A percentile compares a stretch with the other conserved stretches of the same genome.
Conservation (phyloP, 2,329 filamentous ascomycete genomes). For the Amylocarpus encephaloides region DNA sequence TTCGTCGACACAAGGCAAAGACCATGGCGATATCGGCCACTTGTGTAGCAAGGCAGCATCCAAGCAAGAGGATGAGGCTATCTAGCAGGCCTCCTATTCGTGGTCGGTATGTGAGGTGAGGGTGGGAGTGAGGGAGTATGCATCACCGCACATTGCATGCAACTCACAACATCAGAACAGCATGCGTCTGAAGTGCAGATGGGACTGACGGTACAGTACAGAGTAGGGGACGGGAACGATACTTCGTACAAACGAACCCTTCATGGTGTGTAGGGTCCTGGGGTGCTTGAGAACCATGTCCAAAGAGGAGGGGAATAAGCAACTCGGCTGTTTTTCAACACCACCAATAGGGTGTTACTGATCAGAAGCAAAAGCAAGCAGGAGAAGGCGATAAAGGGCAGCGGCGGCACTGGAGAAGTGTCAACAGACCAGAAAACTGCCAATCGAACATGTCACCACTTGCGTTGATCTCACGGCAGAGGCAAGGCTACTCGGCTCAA, state of each 20-base stretch:
- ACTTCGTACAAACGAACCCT: no score
- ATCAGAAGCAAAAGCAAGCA: no score
- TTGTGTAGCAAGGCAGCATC: not conserved
- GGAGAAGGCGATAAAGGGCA: not conserved
- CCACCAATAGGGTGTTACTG: no score
- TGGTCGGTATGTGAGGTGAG: slow-evolving; percentile 1
- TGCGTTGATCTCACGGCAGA: slow-evolving; percentile 3
- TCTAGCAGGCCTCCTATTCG: slow-evolving; percentile 13
- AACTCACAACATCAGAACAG: slow-evolving; percentile 18
- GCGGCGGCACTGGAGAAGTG: not conserved
- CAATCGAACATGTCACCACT: slow-evolving; percentile 6
- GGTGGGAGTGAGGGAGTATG: not conserved
- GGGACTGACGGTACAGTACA: no score
- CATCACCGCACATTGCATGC: slow-evolving; percentile 9
- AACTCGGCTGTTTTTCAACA: no score
- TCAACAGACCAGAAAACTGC: not conserved
- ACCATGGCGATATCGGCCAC: slow-evolving; percentile 4
- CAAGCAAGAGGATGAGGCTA: slow-evolving; percentile 15
- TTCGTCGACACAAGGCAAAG: no score
- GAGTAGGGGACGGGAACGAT: no score
- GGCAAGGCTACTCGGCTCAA: not conserved
- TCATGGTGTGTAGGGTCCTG: slow-evolving; percentile 16
- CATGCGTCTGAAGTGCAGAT: slow-evolving; percentile 17
- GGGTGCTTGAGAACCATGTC: slow-evolving; percentile 13
- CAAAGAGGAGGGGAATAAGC: not conserved